Conservation (phyloP, 257 asterid genomes). For the Verbena officinalis region DNA sequence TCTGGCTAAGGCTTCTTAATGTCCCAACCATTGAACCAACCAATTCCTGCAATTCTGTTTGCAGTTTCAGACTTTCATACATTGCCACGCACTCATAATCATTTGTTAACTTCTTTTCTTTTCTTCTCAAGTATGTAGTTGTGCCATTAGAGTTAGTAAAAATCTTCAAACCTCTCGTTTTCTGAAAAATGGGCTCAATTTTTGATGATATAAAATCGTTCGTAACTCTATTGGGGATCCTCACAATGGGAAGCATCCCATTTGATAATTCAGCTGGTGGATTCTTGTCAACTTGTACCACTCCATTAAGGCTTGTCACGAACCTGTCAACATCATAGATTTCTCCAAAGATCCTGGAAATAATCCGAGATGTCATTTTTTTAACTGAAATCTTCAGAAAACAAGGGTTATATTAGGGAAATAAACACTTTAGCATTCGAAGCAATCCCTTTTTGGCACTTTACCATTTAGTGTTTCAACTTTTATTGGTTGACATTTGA, state of each 20-base stretch:
- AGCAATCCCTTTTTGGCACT: too few relatives aligned
- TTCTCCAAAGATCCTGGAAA: constrained; percentile 58
- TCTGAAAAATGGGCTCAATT: constrained; percentile 47
- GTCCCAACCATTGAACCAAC: constrained; percentile 52
- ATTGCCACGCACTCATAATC: constrained; percentile 43
- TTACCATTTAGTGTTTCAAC: too few relatives aligned
- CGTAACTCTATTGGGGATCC: constrained; percentile 46
- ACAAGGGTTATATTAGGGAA: too few relatives aligned
- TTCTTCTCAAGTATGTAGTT: constrained; percentile 3
- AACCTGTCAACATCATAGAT: constrained; percentile 54
- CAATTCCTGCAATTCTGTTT: constrained; percentile 40
- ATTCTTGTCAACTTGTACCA: constrained; percentile 43
- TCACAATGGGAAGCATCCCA: constrained; percentile 30
- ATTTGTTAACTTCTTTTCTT: constrained; percentile 13
- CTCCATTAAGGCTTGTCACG: constrained; percentile 47
- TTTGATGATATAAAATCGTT: constrained; percentile 39
- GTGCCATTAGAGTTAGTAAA: constrained; percentile 38
- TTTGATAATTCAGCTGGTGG: constrained; percentile 29
- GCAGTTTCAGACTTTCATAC: constrained; percentile 51
- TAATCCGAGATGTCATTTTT: neutral
- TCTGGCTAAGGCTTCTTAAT: constrained; percentile 48
- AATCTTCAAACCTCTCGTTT: constrained; percentile 40
- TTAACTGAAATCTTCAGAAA: too few relatives aligned
- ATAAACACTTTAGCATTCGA: too few relatives aligned
- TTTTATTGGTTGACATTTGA: too few relatives aligned